A percentile compares a stretch with the other conserved stretches of the same genome.
Evolutionary conservation across 495 filamentous ascomycete genomes (phyloP).

Genomic region (Antarctomyces pellizariae): DNA sequence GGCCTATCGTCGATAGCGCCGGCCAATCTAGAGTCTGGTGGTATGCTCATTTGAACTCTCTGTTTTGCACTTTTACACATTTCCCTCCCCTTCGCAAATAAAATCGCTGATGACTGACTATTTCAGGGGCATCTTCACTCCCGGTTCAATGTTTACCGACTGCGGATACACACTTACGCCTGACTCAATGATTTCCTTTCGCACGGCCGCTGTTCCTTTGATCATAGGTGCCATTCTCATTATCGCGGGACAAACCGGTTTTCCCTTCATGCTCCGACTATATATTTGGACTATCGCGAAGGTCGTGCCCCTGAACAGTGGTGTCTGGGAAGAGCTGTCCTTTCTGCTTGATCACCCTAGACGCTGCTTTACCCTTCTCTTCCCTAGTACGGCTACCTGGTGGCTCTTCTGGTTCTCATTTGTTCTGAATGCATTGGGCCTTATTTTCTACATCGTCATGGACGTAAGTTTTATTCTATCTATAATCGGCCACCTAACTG

Average conservation of each 20-base stretch:
- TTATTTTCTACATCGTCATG: conserved; percentile 34
- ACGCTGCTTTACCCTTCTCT: conserved; percentile 39
- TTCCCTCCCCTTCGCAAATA: too few species aligned
- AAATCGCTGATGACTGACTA: too few species aligned
- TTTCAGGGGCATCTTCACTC: too few species aligned
- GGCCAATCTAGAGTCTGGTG: too few species aligned
- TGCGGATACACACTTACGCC: conserved; percentile 43
- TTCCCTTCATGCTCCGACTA: conserved; percentile 49
- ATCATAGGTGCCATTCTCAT: conserved; percentile 41
- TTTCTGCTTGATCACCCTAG: conserved; percentile 37
- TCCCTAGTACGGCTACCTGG: conserved; percentile 37
- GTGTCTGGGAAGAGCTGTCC: conserved; percentile 23
- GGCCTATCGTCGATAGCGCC: too few species aligned
- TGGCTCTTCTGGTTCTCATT: conserved; percentile 33
- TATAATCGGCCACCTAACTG: conserved; percentile 13
- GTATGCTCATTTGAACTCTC: too few species aligned
- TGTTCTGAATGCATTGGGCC: conserved; percentile 28
- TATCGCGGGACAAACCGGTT: conserved; percentile 52
- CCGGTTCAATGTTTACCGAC: too few species aligned
- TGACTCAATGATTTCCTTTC: conserved; percentile 45
- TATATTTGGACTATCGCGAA: conserved; percentile 39
- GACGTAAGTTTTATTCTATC: conserved; percentile 19
- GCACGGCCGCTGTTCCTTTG: conserved; percentile 33
- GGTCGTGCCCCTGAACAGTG: conserved; percentile 18
- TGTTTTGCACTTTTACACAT: too few species aligned